phyloP scores from a whole-genome alignment of 108 stramenopile species.

The Nitzschia palea region DNA sequence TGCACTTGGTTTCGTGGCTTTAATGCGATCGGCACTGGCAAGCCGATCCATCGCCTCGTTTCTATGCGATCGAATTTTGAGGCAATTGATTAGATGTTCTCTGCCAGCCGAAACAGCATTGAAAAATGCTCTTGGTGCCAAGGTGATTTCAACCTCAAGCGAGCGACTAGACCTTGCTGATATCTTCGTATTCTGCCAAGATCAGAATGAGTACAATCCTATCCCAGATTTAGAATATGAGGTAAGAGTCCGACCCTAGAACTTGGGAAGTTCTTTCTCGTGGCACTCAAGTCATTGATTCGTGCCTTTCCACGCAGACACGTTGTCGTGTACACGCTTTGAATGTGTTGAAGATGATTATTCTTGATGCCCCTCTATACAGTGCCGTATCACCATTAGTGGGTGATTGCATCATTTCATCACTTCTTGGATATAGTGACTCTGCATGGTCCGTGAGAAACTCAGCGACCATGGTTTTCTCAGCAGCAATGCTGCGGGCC shows the following conservation, averaged over 20 bases:
- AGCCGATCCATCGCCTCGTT: not conserved
- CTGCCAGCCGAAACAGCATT: constrained; percentile 39
- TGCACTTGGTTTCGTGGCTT: constrained; percentile 60
- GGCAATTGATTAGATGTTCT: constrained; percentile 32
- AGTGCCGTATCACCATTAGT: constrained; percentile 33
- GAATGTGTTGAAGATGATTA: constrained; percentile 57
- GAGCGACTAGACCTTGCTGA: not conserved
- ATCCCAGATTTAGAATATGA: constrained; percentile 30
- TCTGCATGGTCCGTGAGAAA: constrained; percentile 61
- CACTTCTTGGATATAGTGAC: constrained; percentile 58
- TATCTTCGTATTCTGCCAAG: not conserved
- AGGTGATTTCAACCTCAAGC: too few relatives aligned
- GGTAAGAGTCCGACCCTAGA: constrained; percentile 7
- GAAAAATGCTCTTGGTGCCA: constrained; percentile 8
- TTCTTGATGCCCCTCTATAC: constrained; percentile 61
- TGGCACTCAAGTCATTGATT: not conserved
- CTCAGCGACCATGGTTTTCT: constrained; percentile 71
- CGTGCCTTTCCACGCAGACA: constrained; percentile 12
- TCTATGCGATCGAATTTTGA: constrained; percentile 31
- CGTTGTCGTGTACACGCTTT: constrained; percentile 60
- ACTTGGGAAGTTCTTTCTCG: too few relatives aligned
- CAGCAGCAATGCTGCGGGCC: constrained; percentile 58
- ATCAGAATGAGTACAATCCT: not conserved
- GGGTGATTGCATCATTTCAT: constrained; percentile 45
- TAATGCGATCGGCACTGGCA: constrained; percentile 54